Conservation (phyloP, 108 stramenopile genomes). For the Cyclotella cryptica region DNA sequence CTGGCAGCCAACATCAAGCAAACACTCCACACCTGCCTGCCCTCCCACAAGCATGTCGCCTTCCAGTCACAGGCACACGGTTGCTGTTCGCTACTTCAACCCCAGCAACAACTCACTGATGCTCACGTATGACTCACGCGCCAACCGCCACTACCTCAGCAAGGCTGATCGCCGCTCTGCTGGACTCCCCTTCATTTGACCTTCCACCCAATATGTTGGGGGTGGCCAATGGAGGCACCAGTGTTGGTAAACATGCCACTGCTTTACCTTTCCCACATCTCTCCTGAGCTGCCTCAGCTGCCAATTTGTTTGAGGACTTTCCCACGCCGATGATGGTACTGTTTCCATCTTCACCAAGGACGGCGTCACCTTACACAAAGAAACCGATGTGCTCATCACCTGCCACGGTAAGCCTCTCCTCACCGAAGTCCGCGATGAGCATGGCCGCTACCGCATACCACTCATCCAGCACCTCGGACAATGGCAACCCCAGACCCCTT, state of each 20-base stretch:
- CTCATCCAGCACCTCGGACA: background rate
- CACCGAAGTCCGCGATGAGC: background rate
- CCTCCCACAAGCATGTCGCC: background rate
- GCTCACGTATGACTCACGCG: background rate
- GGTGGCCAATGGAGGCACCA: conserved; percentile 4
- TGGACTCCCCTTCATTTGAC: background rate
- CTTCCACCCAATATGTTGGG: background rate
- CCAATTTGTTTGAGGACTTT: background rate
- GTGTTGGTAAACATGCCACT: background rate
- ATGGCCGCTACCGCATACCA: background rate
- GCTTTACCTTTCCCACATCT: background rate
- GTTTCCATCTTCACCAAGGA: background rate
- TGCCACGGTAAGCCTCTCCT: background rate
- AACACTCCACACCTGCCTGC: background rate
- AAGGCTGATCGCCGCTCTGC: background rate
- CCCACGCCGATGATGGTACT: background rate
- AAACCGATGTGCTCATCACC: conserved; percentile 2
- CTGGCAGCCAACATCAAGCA: background rate
- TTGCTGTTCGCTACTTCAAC: background rate
- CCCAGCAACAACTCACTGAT: background rate
- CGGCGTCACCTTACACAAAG: conserved; percentile 3
- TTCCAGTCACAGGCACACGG: background rate
- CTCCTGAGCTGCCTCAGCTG: background rate
- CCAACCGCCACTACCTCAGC: background rate
- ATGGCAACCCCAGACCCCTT: background rate